Evolutionary conservation across 169 alveolate genomes (phyloP), one percentile per base, ranked within the genome.

Genomic region (Plasmodium gonderi): DNA sequence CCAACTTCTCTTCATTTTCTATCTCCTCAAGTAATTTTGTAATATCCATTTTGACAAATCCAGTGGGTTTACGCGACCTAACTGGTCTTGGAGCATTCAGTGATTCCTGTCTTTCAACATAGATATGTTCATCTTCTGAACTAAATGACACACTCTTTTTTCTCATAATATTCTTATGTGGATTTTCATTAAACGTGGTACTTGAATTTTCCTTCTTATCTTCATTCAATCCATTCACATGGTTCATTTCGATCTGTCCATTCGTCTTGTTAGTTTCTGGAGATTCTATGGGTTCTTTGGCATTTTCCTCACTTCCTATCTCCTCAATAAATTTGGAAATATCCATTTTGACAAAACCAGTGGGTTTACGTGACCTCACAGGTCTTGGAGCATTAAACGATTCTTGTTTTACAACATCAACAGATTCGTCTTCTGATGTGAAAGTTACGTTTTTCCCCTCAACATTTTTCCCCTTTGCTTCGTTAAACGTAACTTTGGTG

Each of bases 41-140:
- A 9, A 79, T 11, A 31, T 79, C 89, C 79, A 65, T 65, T 31
- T 85, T 85, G 40, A 85, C 87, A 51, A 23, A 85, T 0, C 85
- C 92, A 2, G 92, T 85, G 33, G 92, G 92, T 36, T 85, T 85
- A 12, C 92, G 85, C 3, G 92, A 17, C 36, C 92, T 85, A 6
- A 74, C 79, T 1, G 92, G 67, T 45, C 87, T 85, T 7, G 78
- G 79, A 17, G 44, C n/a, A 26, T 8, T 72, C 17, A 51, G 23
- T 5, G 92, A 54, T 45, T 29, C 47, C 1, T 67, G 80, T 11
- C 72, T 81, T 45, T 81, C 91, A 51, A 44, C 45, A 72, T 44
- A 40, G 54, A 64, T 80, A 36, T 33, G 20, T 20, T 54, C 81
- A 67, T 81, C 80, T 74, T 81, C 81, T 26, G 91, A 67, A 68